phyloP scores from a whole-genome alignment of 164 flowering plant species.

The Stephania cephalantha region DNA sequence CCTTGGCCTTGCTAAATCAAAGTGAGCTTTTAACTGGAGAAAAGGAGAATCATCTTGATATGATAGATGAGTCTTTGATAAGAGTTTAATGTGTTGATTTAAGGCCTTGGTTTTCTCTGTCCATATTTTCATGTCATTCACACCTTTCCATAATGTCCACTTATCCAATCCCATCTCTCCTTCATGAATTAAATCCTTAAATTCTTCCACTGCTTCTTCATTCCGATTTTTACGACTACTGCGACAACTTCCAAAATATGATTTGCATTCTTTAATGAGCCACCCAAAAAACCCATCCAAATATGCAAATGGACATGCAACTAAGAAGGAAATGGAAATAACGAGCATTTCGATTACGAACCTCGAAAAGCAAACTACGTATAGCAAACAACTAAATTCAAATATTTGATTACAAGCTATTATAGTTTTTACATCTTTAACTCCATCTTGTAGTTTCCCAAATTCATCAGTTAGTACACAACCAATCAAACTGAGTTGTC shows the following conservation, averaged over 20 bases:
- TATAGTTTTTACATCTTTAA: too few relatives aligned
- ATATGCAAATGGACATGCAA: background rate
- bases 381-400: background rate
- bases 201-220: background rate
- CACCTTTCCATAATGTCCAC: background rate
- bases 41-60: background rate
- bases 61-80: background rate
- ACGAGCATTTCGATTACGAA: too few relatives aligned
- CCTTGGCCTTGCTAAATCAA: background rate
- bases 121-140: slow-evolving; percentile 8
- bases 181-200: background rate
- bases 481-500: background rate
- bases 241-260: background rate
- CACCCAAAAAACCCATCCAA: too few relatives aligned
- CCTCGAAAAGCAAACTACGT: too few relatives aligned
- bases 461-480: too few relatives aligned
- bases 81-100: background rate
- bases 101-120: background rate
- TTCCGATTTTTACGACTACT: background rate
- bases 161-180: background rate
- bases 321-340: too few relatives aligned
- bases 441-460: background rate
- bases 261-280: background rate
- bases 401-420: too few relatives aligned
- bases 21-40: background rate